A percentile compares a stretch with the other conserved stretches of the same genome.
These are phyloP conservation scores for Monoraphidium neglectum DNA, from an alignment of 139 green algal species.

Conservation along the genomic window DNA sequence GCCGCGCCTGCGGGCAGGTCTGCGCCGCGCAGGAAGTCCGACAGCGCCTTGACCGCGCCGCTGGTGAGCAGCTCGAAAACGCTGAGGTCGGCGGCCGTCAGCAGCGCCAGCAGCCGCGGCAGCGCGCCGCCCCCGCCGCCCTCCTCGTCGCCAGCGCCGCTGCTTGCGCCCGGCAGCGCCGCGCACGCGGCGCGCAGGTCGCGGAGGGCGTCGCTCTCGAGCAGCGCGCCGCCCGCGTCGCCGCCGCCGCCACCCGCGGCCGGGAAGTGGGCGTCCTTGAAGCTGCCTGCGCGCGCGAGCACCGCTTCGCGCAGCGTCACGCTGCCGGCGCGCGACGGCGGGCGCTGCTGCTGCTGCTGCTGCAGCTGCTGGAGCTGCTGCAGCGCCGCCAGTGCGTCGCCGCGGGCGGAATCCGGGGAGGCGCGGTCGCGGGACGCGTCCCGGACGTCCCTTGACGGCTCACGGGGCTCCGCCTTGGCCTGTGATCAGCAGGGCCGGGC, in stretches of 20 bases:
- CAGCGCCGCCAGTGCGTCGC: not conserved
- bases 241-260: not conserved
- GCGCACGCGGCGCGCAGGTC: constrained; percentile 51
- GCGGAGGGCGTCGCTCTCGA: constrained; percentile 51
- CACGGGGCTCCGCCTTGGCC: too few relatives aligned
- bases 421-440: too few relatives aligned
- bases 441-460: too few relatives aligned
- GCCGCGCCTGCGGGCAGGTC: constrained; percentile 35
- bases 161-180: constrained; percentile 33
- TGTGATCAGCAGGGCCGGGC: too few relatives aligned
- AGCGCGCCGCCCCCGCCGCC: constrained; percentile 23
- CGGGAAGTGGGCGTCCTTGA: constrained; percentile 47
- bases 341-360: constrained; percentile 11
- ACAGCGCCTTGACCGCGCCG: constrained; percentile 68
- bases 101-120: constrained; percentile 18
- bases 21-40: constrained; percentile 62
- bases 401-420: too few relatives aligned
- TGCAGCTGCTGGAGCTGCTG: not conserved
- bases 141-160: too few relatives aligned
- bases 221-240: not conserved
- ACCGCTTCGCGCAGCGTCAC: constrained; percentile 31
- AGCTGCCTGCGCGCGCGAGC: constrained; percentile 27
- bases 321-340: not conserved
- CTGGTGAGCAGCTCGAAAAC: constrained; percentile 94
- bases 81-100: constrained; percentile 56